Evolutionary conservation across 2,329 filamentous ascomycete species (phyloP).

Genomic region (Nakataea oryzae): DNA sequence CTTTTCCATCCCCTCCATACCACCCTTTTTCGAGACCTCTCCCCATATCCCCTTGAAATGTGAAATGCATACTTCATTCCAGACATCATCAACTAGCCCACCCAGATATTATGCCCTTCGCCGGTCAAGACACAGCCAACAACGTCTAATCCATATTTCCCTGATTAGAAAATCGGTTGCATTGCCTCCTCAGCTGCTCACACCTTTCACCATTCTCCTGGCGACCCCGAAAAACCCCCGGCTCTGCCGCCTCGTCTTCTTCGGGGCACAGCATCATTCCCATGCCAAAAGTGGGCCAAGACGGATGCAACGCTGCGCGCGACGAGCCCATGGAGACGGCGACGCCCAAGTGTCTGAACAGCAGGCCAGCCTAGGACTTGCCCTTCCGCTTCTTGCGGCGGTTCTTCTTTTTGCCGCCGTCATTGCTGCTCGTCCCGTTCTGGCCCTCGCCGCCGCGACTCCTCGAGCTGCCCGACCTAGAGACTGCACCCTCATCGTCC

Average conservation of each 20-base stretch:
- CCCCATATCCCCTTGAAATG: too few species aligned
- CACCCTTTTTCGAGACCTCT: neutral
- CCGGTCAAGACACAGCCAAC: neutral
- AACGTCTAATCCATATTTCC: neutral
- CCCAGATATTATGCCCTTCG: neutral
- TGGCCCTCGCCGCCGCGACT: neutral
- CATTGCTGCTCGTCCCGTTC: constrained; percentile 19
- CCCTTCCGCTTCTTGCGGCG: constrained; percentile 26
- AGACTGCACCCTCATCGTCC: constrained; percentile 6
- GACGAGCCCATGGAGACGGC: neutral
- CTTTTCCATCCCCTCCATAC: neutral
- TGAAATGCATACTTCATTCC: neutral
- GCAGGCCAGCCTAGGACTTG: constrained; percentile 13
- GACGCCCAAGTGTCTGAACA: neutral
- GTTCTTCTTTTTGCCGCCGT: constrained; percentile 24
- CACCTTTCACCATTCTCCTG: neutral
- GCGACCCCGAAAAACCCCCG: too few species aligned
- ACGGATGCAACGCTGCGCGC: neutral
- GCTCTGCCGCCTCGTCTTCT: too few species aligned
- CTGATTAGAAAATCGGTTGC: neutral
- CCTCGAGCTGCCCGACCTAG: neutral
- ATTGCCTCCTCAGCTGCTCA: neutral
- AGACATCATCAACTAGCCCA: too few species aligned
- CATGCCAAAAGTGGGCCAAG: neutral
- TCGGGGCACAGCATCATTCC: neutral